Percentiles rank a stretch among this genome's conserved stretches.
Conservation (phyloP, 345 rosid genomes). For the Cardiospermum halicacabum region DNA sequence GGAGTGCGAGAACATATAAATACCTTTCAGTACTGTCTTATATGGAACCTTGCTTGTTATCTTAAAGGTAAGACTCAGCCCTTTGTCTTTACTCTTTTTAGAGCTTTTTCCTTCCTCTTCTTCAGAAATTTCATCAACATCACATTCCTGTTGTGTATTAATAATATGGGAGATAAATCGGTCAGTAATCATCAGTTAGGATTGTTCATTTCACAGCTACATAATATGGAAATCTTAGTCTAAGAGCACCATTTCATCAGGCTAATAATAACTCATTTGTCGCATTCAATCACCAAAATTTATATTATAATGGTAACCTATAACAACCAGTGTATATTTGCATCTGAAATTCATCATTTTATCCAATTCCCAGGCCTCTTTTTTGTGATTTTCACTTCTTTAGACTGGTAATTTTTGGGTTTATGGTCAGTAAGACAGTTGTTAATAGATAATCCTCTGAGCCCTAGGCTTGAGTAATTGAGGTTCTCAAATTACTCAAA, state of each 20-base stretch:
- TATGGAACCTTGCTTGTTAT: slow-evolving; percentile 85
- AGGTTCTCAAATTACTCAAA: too few species aligned
- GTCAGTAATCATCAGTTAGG: slow-evolving; percentile 2
- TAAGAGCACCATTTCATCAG: not conserved
- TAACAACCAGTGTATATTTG: not conserved
- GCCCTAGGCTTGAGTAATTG: too few species aligned
- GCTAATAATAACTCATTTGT: not conserved
- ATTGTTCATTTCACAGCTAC: not conserved
- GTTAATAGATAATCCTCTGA: too few species aligned
- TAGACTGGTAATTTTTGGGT: not conserved
- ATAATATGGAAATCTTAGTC: not conserved
- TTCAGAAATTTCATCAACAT: slow-evolving; percentile 70
- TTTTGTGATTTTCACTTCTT: not conserved
- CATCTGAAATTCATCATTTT: not conserved
- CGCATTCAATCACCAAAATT: not conserved
- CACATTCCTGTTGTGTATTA: slow-evolving; percentile 63
- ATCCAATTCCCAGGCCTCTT: not conserved
- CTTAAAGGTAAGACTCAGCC: slow-evolving; percentile 66
- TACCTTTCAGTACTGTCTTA: slow-evolving; percentile 93
- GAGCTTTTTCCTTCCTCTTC: slow-evolving; percentile 82
- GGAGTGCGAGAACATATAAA: slow-evolving; percentile 10
- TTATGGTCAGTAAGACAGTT: not conserved
- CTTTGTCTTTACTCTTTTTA: slow-evolving; percentile 80
- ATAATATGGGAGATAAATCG: slow-evolving; percentile 11
- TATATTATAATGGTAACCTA: not conserved